Conservation (phyloP, 768 basidiomycete species). For the Suillus paluster region DNA sequence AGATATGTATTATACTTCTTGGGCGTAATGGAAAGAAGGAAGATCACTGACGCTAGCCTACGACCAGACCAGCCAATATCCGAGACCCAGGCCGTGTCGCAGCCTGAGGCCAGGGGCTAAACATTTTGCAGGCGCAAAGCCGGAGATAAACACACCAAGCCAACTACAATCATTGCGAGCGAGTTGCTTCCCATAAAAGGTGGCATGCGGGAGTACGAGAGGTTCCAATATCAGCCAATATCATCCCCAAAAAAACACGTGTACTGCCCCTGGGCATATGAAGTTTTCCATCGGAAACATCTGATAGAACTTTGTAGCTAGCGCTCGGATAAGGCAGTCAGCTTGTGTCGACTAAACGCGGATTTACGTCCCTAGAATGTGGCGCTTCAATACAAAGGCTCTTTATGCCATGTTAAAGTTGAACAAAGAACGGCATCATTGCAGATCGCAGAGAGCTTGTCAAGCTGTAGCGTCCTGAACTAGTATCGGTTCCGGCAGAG, state of each 20-base stretch:
- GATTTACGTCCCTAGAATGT: background rate
- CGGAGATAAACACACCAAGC: conserved; percentile 19
- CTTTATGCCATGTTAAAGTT: background rate
- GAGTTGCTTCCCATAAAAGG: conserved; percentile 17
- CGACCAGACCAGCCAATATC: background rate
- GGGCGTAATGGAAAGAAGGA: background rate
- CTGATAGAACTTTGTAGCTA: conserved; percentile 23
- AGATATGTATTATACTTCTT: background rate
- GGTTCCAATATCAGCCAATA: background rate
- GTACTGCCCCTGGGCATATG: conserved; percentile 4
- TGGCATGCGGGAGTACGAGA: conserved; percentile 12
- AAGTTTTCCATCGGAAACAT: conserved; percentile 35
- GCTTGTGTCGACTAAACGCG: conserved; percentile 29
- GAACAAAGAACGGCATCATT: conserved; percentile 11
- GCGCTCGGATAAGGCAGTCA: conserved; percentile 18
- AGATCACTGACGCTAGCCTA: background rate
- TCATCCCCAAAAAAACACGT: background rate
- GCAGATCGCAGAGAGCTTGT: background rate
- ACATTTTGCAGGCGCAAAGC: background rate
- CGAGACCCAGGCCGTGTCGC: background rate
- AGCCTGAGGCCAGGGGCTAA: background rate
- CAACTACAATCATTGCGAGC: background rate
- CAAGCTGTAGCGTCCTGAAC: conserved; percentile 7
- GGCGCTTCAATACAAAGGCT: conserved; percentile 1
- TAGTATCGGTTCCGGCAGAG: conserved; percentile 18